Conservation (phyloP, 2,329 filamentous ascomycete species). For the Ophiostoma sp. region DNA sequence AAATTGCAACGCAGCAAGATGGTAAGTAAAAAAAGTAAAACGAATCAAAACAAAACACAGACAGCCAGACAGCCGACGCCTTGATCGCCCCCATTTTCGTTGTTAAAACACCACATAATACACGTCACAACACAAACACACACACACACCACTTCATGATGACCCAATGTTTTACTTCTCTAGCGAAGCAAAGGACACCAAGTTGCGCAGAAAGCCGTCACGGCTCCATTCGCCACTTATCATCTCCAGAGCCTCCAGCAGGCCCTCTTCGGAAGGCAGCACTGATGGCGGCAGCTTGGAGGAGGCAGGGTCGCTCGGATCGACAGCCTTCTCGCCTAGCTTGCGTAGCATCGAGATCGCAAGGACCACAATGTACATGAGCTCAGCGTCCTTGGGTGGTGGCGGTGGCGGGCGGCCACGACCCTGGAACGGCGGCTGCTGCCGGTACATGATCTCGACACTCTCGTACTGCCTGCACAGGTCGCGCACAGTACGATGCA, state of each 20-base stretch:
- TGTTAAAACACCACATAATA: constrained; percentile 18
- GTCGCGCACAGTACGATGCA: constrained; percentile 69
- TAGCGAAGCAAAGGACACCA: constrained; percentile 59
- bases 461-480: constrained; percentile 59
- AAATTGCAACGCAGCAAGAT: background rate
- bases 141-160: background rate
- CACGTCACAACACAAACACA: background rate
- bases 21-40: background rate
- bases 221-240: constrained; percentile 57
- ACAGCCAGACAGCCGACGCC: constrained; percentile 15
- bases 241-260: constrained; percentile 64
- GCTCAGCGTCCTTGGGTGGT: constrained; percentile 45
- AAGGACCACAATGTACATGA: constrained; percentile 61
- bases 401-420: constrained; percentile 22
- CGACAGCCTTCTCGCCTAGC: constrained; percentile 62
- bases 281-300: constrained; percentile 54
- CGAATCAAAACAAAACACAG: background rate
- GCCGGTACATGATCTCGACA: constrained; percentile 24
- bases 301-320: constrained; percentile 46
- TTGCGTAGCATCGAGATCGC: constrained; percentile 63
- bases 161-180: constrained; percentile 30
- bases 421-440: constrained; percentile 22
- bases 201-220: constrained; percentile 61
- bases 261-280: constrained; percentile 60
- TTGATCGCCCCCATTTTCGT: constrained; percentile 10